Conservation (phyloP, 495 filamentous ascomycete species). For the Lasiosphaeria ovina region DNA sequence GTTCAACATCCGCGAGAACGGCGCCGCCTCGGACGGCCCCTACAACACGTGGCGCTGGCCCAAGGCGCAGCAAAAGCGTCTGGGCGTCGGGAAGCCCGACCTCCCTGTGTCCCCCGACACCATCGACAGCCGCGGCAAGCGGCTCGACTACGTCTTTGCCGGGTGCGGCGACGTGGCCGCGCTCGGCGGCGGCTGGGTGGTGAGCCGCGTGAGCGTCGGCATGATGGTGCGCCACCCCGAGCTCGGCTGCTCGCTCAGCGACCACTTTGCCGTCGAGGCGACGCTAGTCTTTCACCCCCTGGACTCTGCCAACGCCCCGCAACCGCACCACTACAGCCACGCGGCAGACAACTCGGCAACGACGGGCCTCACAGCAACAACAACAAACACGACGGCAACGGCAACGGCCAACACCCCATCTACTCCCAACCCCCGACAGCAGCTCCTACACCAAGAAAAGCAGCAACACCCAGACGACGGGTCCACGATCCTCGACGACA, state of each 20-base stretch:
- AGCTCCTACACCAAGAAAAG: background rate
- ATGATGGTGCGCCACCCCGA: conserved; percentile 84
- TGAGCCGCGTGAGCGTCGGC: conserved; percentile 65
- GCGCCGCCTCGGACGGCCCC: conserved; percentile 79
- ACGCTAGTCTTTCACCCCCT: conserved; percentile 50
- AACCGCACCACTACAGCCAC: background rate
- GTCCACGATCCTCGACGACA: conserved; percentile 51
- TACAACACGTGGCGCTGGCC: conserved; percentile 95
- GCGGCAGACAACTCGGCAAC: background rate
- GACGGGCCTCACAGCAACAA: too few relatives aligned
- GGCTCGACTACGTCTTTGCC: conserved; percentile 93
- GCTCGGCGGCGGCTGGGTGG: conserved; percentile 55
- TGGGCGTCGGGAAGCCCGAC: conserved; percentile 44
- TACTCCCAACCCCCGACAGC: background rate
- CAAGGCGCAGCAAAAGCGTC: conserved; percentile 56
- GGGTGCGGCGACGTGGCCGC: conserved; percentile 26
- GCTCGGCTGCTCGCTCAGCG: conserved; percentile 79
- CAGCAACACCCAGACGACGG: background rate
- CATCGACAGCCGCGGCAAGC: conserved; percentile 68
- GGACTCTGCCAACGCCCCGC: background rate
- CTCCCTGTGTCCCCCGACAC: conserved; percentile 56
- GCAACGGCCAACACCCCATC: background rate
- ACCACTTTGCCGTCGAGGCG: conserved; percentile 86
- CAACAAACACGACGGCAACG: background rate
- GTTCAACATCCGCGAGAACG: conserved; percentile 75